Evolutionary conservation across 345 rosid genomes (phyloP).

Genomic region (Eucalyptus marginata): DNA sequence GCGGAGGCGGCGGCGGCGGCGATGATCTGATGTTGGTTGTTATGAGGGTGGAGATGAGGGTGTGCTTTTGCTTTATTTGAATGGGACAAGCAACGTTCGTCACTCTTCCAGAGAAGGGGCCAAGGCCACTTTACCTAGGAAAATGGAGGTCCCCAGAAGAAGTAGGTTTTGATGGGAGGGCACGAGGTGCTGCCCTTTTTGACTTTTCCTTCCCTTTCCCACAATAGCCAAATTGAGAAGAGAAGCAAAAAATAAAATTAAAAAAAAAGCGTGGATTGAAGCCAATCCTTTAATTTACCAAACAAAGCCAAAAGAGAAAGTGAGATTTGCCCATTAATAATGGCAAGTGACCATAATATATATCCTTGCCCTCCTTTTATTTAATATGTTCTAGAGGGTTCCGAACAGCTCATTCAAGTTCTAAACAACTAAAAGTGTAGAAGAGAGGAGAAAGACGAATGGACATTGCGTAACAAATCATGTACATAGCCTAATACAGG

Average conservation of each 20-base stretch:
- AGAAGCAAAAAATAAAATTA: neutral
- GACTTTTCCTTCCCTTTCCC: neutral
- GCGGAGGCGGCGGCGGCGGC: neutral
- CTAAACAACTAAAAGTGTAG: neutral
- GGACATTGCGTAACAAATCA: neutral
- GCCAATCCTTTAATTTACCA: neutral
- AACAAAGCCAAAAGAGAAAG: neutral
- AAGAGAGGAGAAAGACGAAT: neutral
- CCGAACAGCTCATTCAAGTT: neutral
- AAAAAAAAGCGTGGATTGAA: neutral
- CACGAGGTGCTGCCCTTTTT: neutral
- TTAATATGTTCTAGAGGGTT: neutral
- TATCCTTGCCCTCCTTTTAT: neutral
- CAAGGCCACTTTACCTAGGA: neutral
- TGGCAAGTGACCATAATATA: neutral
- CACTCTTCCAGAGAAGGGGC: neutral
- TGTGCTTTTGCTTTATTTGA: neutral
- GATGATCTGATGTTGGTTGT: neutral
- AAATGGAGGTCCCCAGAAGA: neutral
- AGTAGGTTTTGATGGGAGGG: neutral
- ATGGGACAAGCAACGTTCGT: neutral
- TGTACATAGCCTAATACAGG: neutral
- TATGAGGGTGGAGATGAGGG: neutral
- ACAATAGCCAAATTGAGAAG: neutral
- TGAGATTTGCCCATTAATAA: neutral